Conservation (phyloP, 2,329 filamentous ascomycete genomes). For the Acephala macrosclerotiorum region DNA sequence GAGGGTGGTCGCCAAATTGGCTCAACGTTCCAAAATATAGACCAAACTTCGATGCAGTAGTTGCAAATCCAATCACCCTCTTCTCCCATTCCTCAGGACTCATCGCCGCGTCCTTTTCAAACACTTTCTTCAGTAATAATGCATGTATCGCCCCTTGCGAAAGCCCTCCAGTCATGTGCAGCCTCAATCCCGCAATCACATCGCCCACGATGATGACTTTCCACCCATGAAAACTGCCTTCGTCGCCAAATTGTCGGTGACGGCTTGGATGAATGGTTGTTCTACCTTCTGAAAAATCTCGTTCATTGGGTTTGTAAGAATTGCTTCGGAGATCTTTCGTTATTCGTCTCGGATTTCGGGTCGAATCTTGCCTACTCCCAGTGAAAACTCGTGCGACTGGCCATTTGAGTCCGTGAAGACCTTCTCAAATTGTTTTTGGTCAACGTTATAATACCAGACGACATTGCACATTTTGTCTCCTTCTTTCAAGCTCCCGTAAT, state of each 20-base stretch:
- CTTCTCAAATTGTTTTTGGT: conserved; percentile 14
- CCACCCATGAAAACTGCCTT: conserved; percentile 47
- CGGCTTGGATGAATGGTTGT: conserved; percentile 50
- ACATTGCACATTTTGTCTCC: conserved; percentile 51
- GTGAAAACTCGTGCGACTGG: not conserved
- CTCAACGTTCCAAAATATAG: conserved; percentile 28
- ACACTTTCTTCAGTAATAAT: conserved; percentile 24
- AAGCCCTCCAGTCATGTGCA: conserved; percentile 52
- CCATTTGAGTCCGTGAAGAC: not conserved
- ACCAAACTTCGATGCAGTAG: not conserved
- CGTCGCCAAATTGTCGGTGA: conserved; percentile 48
- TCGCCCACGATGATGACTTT: conserved; percentile 52
- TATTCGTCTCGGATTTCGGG: not conserved
- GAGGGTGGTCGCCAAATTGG: conserved; percentile 28
- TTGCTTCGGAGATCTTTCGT: not conserved
- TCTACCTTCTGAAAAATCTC: conserved; percentile 49
- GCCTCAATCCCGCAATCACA: conserved; percentile 51
- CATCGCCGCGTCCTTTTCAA: conserved; percentile 18
- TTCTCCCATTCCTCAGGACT: conserved; percentile 21
- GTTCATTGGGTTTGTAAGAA: conserved; percentile 17
- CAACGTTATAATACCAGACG: conserved; percentile 51
- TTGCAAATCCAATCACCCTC: conserved; percentile 10
- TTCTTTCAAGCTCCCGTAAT: conserved; percentile 47
- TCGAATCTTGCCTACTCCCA: not conserved
- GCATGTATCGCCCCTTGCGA: conserved; percentile 47